Percentiles rank a stretch among this genome's conserved stretches.
Conservation (phyloP, 2,329 filamentous ascomycete genomes). For the Aspergillus fumigatus region DNA sequence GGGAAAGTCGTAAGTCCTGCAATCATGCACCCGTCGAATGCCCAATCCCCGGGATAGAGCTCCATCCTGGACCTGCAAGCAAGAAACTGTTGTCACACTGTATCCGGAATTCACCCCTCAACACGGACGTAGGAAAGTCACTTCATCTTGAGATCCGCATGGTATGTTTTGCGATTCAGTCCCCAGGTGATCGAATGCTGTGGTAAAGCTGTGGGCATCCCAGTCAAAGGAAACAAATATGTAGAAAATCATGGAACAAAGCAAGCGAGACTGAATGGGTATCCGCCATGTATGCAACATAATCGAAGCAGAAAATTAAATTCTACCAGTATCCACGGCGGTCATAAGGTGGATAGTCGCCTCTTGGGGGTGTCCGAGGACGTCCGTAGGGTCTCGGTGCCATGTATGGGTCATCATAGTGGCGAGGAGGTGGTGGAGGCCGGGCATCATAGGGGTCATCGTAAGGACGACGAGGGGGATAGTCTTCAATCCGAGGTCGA, state of each 20-base stretch:
- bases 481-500: conserved; percentile 73
- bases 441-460: conserved; percentile 57
- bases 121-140: neutral
- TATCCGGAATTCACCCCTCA: neutral
- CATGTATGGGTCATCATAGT: conserved; percentile 58
- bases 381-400: conserved; percentile 51
- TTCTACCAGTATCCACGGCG: conserved; percentile 44
- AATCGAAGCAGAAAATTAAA: conserved; percentile 10
- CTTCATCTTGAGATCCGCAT: neutral
- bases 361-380: conserved; percentile 39
- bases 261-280: conserved; percentile 16
- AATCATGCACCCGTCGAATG: conserved; percentile 40
- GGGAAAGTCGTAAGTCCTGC: conserved; percentile 2
- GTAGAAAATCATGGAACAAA: conserved; percentile 1
- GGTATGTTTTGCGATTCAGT: neutral
- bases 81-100: neutral
- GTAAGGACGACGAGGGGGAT: conserved; percentile 56
- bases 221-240: conserved; percentile 3
- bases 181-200: neutral
- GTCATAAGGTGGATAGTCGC: conserved; percentile 40
- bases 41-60: conserved; percentile 46
- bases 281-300: conserved; percentile 20
- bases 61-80: conserved; percentile 3
- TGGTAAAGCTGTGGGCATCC: neutral
- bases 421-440: conserved; percentile 48